A percentile compares a stretch with the other conserved stretches of the same genome.
Conservation (phyloP, 108 stramenopile genomes). For the Cyclotella sp. region DNA sequence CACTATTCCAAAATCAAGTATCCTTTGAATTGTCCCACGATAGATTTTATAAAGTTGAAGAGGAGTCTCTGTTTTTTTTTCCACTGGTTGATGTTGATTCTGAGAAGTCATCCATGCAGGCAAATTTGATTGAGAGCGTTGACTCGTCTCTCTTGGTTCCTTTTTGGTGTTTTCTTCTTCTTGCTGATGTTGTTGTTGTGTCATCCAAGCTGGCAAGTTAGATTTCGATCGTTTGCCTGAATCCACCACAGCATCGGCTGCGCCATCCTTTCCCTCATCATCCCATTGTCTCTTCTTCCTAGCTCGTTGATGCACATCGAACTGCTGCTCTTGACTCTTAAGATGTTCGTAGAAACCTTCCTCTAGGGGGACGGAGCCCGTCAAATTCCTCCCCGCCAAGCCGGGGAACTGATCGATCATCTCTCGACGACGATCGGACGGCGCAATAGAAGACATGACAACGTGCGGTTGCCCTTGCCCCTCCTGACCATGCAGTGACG, state of each 20-base stretch:
- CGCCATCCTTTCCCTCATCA: slow-evolving; percentile 16
- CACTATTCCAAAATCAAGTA: slow-evolving; percentile 93
- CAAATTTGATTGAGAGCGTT: slow-evolving; percentile 72
- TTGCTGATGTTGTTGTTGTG: slow-evolving; percentile 5
- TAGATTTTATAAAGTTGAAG: slow-evolving; percentile 85
- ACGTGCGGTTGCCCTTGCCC: slow-evolving; percentile 20
- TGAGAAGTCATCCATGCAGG: slow-evolving; percentile 89
- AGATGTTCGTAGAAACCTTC: slow-evolving; percentile 81
- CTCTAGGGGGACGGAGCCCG: slow-evolving; percentile 76
- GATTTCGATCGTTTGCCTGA: slow-evolving; percentile 42
- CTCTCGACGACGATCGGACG: slow-evolving; percentile 50
- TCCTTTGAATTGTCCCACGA: slow-evolving; percentile 78
- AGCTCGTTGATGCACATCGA: slow-evolving; percentile 39
- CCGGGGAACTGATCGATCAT: slow-evolving; percentile 80
- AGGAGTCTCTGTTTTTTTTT: slow-evolving; percentile 7
- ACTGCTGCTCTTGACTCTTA: slow-evolving; percentile 21
- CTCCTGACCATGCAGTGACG: background rate
- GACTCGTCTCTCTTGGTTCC: slow-evolving; percentile 48
- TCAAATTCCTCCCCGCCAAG: slow-evolving; percentile 80
- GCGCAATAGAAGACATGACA: slow-evolving; percentile 48
- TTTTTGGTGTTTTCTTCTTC: slow-evolving; percentile 1
- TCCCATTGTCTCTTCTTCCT: slow-evolving; percentile 47
- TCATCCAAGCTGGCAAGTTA: slow-evolving; percentile 58
- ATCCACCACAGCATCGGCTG: slow-evolving; percentile 6
- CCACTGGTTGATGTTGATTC: slow-evolving; percentile 36